Conservation (phyloP, 2,329 filamentous ascomycete genomes). For the Aureobasidium uvarum region DNA sequence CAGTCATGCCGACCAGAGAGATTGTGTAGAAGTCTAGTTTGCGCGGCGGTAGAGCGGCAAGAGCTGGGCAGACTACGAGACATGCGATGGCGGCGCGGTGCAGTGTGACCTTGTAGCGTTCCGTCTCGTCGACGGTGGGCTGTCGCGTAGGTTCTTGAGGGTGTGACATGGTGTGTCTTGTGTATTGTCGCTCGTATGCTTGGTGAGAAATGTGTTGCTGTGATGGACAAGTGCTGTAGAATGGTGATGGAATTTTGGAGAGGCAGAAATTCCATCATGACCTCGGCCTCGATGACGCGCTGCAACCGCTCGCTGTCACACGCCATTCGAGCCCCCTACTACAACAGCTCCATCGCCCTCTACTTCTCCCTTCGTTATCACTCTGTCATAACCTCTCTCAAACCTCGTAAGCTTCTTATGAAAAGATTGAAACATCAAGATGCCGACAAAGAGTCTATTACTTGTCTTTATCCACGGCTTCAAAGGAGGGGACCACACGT, state of each 20-base stretch:
- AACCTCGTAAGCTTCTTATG: neutral
- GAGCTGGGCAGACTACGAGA: conserved; percentile 54
- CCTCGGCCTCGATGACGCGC: conserved; percentile 18
- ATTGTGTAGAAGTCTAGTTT: conserved; percentile 63
- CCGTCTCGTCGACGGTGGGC: conserved; percentile 32
- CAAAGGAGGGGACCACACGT: conserved; percentile 79
- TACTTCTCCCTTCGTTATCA: neutral
- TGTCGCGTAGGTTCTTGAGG: conserved; percentile 33
- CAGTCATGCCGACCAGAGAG: conserved; percentile 50
- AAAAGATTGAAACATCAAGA: neutral
- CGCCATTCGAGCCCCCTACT: neutral
- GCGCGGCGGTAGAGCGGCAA: conserved; percentile 58
- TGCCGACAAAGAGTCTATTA: conserved; percentile 63
- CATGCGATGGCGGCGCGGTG: conserved; percentile 52
- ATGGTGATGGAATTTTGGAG: conserved; percentile 9
- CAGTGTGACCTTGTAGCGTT: conserved; percentile 29
- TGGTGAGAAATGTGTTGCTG: neutral
- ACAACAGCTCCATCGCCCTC: neutral
- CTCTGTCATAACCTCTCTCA: neutral
- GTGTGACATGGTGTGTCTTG: conserved; percentile 31
- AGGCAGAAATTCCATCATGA: conserved; percentile 10
- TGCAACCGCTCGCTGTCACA: neutral
- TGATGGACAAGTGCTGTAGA: neutral
- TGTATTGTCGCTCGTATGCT: neutral
- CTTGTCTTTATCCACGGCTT: conserved; percentile 87